Conservation (phyloP, 305 asterid genomes). For the Fraxinus xanthoxyloides region DNA sequence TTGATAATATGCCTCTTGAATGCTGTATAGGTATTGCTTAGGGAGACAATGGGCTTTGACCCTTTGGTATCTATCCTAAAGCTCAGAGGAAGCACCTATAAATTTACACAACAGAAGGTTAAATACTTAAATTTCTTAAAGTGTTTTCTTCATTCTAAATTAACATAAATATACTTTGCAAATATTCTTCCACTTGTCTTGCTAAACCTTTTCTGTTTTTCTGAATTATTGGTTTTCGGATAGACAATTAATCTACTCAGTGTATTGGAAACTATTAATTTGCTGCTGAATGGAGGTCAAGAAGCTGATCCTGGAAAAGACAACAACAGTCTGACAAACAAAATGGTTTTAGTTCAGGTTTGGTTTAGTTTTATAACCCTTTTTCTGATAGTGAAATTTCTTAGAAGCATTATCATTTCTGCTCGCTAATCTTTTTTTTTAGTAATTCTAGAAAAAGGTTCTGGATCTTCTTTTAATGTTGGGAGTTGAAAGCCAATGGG, state of each 20-base stretch:
- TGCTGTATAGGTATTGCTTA: slow-evolving; percentile 66
- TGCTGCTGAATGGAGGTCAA: slow-evolving; percentile 68
- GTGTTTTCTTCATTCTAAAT: slow-evolving; percentile 12
- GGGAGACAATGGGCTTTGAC: slow-evolving; percentile 93
- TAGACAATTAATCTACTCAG: slow-evolving; percentile 90
- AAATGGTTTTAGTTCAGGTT: slow-evolving; percentile 90
- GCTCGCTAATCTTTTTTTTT: slow-evolving; percentile 17
- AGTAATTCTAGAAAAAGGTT: slow-evolving; percentile 61
- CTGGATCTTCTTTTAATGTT: slow-evolving; percentile 82
- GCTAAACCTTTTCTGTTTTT: slow-evolving; percentile 34
- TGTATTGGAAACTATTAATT: slow-evolving; percentile 79
- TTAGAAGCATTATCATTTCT: neutral
- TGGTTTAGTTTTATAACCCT: slow-evolving; percentile 12
- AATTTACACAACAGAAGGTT: slow-evolving; percentile 96
- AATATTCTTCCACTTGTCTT: slow-evolving; percentile 24
- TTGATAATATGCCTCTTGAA: slow-evolving; percentile 27
- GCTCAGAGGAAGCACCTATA: slow-evolving; percentile 85
- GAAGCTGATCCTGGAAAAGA: slow-evolving; percentile 73
- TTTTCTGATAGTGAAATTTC: neutral
- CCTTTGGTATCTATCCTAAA: slow-evolving; percentile 68
- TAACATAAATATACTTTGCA: slow-evolving; percentile 8
- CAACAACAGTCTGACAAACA: slow-evolving; percentile 60
- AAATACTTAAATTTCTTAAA: slow-evolving; percentile 20
- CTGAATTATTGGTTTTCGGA: slow-evolving; percentile 54
- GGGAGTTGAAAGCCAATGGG: slow-evolving; percentile 98